Base-by-base conservation (phyloP, 352 stramenopile genomes). In the Phytophthora tentaculata region DNA sequence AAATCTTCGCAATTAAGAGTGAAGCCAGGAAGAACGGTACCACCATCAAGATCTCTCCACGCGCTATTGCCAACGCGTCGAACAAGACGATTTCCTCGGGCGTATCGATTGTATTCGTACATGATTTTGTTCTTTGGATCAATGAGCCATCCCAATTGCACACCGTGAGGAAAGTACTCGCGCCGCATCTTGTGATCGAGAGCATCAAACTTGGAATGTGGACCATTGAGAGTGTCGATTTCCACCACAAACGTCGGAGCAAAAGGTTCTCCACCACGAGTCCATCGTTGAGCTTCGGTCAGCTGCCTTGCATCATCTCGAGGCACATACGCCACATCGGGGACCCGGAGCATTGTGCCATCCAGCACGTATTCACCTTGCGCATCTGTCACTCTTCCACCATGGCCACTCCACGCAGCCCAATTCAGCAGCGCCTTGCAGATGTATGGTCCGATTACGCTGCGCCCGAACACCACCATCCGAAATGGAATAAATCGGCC, bases 1-100 rank as follows among this genome's bases (percentile, higher is more conserved):
- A 66, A 58, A 56, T 56, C 63, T 61, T 60, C 41, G 41, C 39
- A 54, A 58, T 49, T 28, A 61, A 71, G 48, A 44, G 48, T 65
- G 43, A 39, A 39, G 32, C 32, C 32, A 39, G 32, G 32, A 39
- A 39, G 32, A 39, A 39, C 32, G 32, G 32, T 39, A 39, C 32
- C 32, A 39, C 32, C 32, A 39, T 39, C 32, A 39, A 39, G 32
- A 39, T 39, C 32, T 39, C 32, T 39, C 32, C 32, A 39, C 32
- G 32, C 32, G 32, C 32, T 39, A 39, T 39, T 39, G 10, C 32
- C 32, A 14, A 39, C 5, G 32, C 32, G 32, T 39, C 32, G 32
- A 39, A 39, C 32, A 39, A 39, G 32, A 10, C 32, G 32, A 39
- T 39, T 14, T 39, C 32, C 32, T 39, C 10, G 32, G 32, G 32